A percentile compares a stretch with the other conserved stretches of the same genome.
Evolutionary conservation across 2,329 filamentous ascomycete species (phyloP).

Genomic region (Aspergillus bombycis): DNA sequence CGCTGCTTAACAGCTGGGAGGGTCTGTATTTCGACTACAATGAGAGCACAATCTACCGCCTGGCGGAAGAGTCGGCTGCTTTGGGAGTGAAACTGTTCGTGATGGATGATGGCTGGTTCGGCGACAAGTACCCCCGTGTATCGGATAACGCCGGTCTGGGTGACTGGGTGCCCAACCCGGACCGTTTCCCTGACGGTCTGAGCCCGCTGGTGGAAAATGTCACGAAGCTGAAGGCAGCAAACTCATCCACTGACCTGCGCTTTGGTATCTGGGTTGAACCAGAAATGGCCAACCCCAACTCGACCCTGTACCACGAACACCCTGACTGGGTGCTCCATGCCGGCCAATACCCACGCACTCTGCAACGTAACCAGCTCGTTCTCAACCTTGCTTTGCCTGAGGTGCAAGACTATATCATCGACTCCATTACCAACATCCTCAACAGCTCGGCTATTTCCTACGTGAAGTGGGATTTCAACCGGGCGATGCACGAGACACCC

Average conservation of each 20-base stretch:
- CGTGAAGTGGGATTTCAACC: conserved; percentile 71
- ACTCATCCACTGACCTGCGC: conserved; percentile 53
- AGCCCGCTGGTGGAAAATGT: conserved; percentile 55
- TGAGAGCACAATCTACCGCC: conserved; percentile 56
- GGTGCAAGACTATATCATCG: conserved; percentile 66
- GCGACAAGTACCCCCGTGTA: conserved; percentile 62
- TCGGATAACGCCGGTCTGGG: conserved; percentile 63
- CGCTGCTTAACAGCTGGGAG: conserved; percentile 69
- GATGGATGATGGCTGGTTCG: conserved; percentile 70
- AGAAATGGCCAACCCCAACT: conserved; percentile 69
- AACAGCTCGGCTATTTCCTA: conserved; percentile 59
- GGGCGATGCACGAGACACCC: conserved; percentile 64
- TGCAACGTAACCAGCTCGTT: conserved; percentile 62
- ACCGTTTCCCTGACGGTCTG: conserved; percentile 62
- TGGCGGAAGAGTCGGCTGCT: conserved; percentile 60
- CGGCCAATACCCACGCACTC: conserved; percentile 58
- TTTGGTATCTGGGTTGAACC: conserved; percentile 71
- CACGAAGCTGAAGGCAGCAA: conserved; percentile 52
- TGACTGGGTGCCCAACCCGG: conserved; percentile 64
- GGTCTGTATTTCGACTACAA: conserved; percentile 64
- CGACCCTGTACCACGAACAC: conserved; percentile 62
- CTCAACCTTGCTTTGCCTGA: conserved; percentile 63
- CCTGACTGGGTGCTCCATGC: conserved; percentile 67
- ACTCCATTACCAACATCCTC: conserved; percentile 58
- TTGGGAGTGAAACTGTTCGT: conserved; percentile 67